phyloP scores from a whole-genome alignment of 1,284 basidiomycete species.

The Boletus hoseneyae region DNA sequence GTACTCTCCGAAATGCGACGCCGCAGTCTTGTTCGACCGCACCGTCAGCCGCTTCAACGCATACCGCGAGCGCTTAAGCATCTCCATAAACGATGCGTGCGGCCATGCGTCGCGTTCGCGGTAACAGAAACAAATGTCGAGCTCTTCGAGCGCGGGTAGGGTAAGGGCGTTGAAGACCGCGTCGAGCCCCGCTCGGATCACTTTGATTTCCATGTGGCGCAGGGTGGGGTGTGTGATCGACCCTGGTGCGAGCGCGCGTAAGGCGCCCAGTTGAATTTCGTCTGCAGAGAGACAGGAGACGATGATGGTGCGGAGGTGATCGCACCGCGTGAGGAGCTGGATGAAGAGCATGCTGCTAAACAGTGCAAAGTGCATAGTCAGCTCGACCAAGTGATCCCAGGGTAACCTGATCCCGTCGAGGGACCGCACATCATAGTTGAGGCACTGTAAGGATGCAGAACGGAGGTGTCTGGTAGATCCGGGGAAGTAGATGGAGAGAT shows the following conservation, averaged over 20 bases:
- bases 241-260: constrained; percentile 15
- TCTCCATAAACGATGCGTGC: constrained; percentile 24
- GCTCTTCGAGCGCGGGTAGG: constrained; percentile 31
- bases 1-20: constrained; percentile 25
- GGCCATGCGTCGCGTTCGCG: constrained; percentile 30
- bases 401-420: constrained; percentile 25
- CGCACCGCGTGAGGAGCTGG: constrained; percentile 26
- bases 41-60: constrained; percentile 22
- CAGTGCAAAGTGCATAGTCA: constrained; percentile 30
- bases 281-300: constrained; percentile 28
- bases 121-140: constrained; percentile 32
- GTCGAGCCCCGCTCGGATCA: constrained; percentile 27
- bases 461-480: constrained; percentile 18
- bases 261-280: constrained; percentile 3
- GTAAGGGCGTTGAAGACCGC: constrained; percentile 19
- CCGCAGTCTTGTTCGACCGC: constrained; percentile 24
- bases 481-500: constrained; percentile 20
- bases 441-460: constrained; percentile 18
- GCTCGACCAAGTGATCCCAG: constrained; percentile 25
- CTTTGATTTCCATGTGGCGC: constrained; percentile 30
- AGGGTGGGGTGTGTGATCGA: constrained; percentile 18
- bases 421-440: constrained; percentile 24
- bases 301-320: constrained; percentile 18
- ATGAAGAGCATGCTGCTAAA: constrained; percentile 25
- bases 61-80: constrained; percentile 27